Evolutionary conservation across 2,329 filamentous ascomycete species (phyloP).

Genomic region (Macrophomina tecta): DNA sequence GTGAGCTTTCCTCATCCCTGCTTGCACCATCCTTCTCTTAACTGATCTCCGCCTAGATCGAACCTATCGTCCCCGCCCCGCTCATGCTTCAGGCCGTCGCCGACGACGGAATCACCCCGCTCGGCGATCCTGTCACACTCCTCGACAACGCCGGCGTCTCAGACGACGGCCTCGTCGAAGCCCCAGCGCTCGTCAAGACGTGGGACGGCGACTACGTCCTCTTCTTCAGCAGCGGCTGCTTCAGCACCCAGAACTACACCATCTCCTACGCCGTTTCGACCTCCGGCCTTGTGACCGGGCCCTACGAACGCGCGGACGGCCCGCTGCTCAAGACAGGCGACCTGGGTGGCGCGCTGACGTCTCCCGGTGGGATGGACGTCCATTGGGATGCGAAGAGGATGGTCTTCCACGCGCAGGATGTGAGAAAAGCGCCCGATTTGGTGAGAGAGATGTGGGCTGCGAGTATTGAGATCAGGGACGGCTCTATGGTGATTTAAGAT

Average conservation of each 20-base stretch:
- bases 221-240: slow-evolving; percentile 69
- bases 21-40: neutral
- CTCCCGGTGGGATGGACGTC: slow-evolving; percentile 17
- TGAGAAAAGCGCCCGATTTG: neutral
- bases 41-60: slow-evolving; percentile 32
- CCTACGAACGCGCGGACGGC: slow-evolving; percentile 28
- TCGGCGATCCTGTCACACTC: slow-evolving; percentile 57
- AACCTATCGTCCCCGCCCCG: slow-evolving; percentile 54
- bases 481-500: neutral
- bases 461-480: neutral
- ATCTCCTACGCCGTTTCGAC: slow-evolving; percentile 61
- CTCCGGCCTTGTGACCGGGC: slow-evolving; percentile 37
- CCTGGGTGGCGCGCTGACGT: neutral
- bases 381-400: slow-evolving; percentile 14
- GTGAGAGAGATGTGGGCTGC: slow-evolving; percentile 15
- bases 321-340: slow-evolving; percentile 25
- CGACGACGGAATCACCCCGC: slow-evolving; percentile 58
- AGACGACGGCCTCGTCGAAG: slow-evolving; percentile 64
- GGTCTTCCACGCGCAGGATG: slow-evolving; percentile 14
- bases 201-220: slow-evolving; percentile 61
- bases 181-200: slow-evolving; percentile 59
- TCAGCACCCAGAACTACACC: slow-evolving; percentile 60
- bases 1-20: neutral
- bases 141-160: slow-evolving; percentile 50
- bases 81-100: slow-evolving; percentile 63